A percentile compares a stretch with the other conserved stretches of the same genome.
Conservation (phyloP, 2,329 filamentous ascomycete species). For the Trichoderma breve region DNA sequence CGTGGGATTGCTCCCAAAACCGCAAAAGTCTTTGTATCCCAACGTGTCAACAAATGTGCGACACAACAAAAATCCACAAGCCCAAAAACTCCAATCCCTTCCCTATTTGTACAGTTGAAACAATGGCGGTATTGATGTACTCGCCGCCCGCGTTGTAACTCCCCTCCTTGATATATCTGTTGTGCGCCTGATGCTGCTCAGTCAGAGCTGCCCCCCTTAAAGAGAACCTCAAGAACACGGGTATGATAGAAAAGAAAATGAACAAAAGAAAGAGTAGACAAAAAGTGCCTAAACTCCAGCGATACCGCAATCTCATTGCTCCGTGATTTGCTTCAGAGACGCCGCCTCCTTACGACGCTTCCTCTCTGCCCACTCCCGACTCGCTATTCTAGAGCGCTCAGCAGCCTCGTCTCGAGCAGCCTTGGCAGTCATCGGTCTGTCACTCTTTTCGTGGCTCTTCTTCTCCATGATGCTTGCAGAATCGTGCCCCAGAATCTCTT, state of each 20-base stretch:
- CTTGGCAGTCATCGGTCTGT: constrained; percentile 54
- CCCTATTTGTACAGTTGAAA: constrained; percentile 2
- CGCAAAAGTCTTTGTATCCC: not conserved
- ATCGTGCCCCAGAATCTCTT: constrained; percentile 54
- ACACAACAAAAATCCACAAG: not conserved
- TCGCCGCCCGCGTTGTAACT: not conserved
- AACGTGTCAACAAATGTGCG: not conserved
- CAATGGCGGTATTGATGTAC: not conserved
- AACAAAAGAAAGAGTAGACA: not conserved
- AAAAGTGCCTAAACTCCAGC: not conserved
- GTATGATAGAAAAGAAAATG: not conserved
- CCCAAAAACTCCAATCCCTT: not conserved
- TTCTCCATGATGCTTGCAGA: constrained; percentile 43
- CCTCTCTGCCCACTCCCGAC: constrained; percentile 62
- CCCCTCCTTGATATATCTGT: not conserved
- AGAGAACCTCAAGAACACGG: not conserved
- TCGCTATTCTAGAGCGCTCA: constrained; percentile 57
- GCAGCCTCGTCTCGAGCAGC: constrained; percentile 59
- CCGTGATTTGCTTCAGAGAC: not conserved
- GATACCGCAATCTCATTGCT: not conserved
- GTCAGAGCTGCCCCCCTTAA: not conserved
- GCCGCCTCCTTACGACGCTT: constrained; percentile 43
- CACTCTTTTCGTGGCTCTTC: constrained; percentile 52
- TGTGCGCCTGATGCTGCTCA: not conserved
- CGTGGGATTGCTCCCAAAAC: constrained; percentile 1